Conservation (phyloP, 352 stramenopile genomes). For the Phytophthora megakarya region DNA sequence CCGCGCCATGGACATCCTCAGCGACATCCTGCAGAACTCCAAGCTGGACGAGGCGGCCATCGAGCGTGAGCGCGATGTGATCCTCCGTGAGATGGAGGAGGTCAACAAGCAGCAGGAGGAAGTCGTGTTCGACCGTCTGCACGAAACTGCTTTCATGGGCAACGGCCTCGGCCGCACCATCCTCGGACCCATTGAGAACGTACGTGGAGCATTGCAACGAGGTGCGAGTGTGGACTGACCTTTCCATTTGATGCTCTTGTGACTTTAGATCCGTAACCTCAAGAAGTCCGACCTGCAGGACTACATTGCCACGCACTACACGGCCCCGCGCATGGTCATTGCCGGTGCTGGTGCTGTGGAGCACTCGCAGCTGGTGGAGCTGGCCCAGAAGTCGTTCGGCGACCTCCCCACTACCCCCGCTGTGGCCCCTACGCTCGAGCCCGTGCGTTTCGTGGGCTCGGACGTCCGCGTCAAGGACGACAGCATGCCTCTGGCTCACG, state of each 20-base stretch:
- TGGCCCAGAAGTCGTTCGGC: constrained; percentile 97
- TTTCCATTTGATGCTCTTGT: constrained; percentile 13
- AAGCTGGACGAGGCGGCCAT: constrained; percentile 97
- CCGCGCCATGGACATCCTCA: constrained; percentile 98
- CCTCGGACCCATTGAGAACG: constrained; percentile 98
- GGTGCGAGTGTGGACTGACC: constrained; percentile 1
- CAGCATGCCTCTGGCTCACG: constrained; percentile 88
- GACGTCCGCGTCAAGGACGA: constrained; percentile 94
- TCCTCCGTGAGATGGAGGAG: constrained; percentile 99
- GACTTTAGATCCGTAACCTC: constrained; percentile 86
- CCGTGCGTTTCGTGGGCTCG: constrained; percentile 87
- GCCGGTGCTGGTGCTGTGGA: constrained; percentile 97
- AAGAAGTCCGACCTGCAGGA: constrained; percentile 94
- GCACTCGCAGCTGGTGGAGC: constrained; percentile 96
- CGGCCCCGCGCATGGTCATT: constrained; percentile 98
- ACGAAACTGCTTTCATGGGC: constrained; percentile 98
- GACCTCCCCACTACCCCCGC: constrained; percentile 85
- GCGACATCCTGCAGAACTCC: constrained; percentile 99
- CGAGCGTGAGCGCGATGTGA: constrained; percentile 98
- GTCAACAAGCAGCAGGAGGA: constrained; percentile 99
- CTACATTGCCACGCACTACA: constrained; percentile 99
- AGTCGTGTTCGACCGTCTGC: constrained; percentile 99
- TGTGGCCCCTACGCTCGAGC: constrained; percentile 71
- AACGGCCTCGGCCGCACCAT: constrained; percentile 98
- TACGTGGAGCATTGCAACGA: constrained; percentile 53